These are phyloP conservation scores for Bocquillonia castaneifolia DNA, from an alignment of 441 rosid species.

Conservation along the genomic window DNA sequence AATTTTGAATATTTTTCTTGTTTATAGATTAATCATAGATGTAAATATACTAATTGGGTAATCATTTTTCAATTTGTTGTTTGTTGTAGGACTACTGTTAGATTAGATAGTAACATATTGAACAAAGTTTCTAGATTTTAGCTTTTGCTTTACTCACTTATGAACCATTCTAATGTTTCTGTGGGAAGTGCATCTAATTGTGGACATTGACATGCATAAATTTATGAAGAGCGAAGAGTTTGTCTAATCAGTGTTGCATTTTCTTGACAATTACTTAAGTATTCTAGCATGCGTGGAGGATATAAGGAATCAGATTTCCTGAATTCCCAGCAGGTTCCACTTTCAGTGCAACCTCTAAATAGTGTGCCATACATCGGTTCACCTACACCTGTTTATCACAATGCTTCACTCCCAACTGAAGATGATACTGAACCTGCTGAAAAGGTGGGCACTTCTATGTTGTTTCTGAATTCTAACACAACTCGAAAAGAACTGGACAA, in stretches of 20 bases:
- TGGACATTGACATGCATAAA: background rate
- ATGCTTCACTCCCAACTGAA: constrained; percentile 18
- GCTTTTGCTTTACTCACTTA: background rate
- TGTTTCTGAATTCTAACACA: constrained; percentile 43
- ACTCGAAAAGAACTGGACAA: constrained; percentile 36
- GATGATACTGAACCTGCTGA: constrained; percentile 23
- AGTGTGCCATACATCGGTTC: constrained; percentile 41
- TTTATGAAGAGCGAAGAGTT: background rate
- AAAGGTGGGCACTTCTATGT: constrained; percentile 32
- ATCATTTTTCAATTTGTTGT: background rate
- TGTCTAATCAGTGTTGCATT: background rate
- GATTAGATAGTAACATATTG: background rate
- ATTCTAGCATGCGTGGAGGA: constrained; percentile 26
- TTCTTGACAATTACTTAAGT: constrained; percentile 24
- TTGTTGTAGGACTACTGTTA: background rate
- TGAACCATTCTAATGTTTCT: background rate
- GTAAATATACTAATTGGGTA: background rate
- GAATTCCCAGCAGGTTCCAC: constrained; percentile 19
- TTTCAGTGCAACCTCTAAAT: constrained; percentile 43
- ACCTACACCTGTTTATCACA: constrained; percentile 18
- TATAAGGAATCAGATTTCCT: background rate
- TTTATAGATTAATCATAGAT: background rate
- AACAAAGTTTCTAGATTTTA: background rate
- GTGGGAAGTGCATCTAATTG: background rate
- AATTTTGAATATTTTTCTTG: no score